Base-by-base conservation (phyloP, 805 yeast species). In the Starmerella floricola region DNA sequence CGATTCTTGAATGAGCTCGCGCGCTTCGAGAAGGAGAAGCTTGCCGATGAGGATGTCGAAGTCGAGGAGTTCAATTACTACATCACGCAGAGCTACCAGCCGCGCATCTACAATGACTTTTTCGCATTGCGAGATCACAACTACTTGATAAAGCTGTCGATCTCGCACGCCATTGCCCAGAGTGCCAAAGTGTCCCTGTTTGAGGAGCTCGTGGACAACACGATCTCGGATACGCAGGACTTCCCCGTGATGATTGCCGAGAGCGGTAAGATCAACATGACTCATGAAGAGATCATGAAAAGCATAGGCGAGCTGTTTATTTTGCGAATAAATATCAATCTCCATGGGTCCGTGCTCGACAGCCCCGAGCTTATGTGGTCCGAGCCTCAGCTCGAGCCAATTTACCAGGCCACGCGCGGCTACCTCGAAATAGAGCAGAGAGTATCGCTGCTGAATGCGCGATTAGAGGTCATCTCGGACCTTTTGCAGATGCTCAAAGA, bases 321-420 rank as follows among this genome's bases (percentile, higher is more conserved):
- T 46, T 65, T 91, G 50, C 58, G 71, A 17, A 67, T 66, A 46
- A 63, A 64, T 44, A 61, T 65, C 48, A 66, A 66, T 43, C 48
- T 66, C 42, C 71, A 66, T 39, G 71, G 71, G 16, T 64, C 69
- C 15, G 93, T 91, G 21, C 67, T 91, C 47, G 98, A 91, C 60
- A 83, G 95, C 1, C 98, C 98, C 1, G 98, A 91, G 61, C 73
- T 91, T 45, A 86, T 91, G 95, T 91, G 98, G 98, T 77, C 96
- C 0, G 97, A 91, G 60, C 98, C 98, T 2, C 95, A 87, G 56
- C 67, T 91, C 47, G 98, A 91, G 59, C 98, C 98, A 1, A 86
- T 88, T 40, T 91, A 91, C 62, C 96, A 87, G 61, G 96, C 97
- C 0, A 86, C 94, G 2, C 74, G 97, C 59, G 95, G 96, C 1